Evolutionary conservation across 129 eudicot genomes (phyloP), one percentile per base, ranked within the genome.

Genomic region (Rutidosis leptorrhynchoides): DNA sequence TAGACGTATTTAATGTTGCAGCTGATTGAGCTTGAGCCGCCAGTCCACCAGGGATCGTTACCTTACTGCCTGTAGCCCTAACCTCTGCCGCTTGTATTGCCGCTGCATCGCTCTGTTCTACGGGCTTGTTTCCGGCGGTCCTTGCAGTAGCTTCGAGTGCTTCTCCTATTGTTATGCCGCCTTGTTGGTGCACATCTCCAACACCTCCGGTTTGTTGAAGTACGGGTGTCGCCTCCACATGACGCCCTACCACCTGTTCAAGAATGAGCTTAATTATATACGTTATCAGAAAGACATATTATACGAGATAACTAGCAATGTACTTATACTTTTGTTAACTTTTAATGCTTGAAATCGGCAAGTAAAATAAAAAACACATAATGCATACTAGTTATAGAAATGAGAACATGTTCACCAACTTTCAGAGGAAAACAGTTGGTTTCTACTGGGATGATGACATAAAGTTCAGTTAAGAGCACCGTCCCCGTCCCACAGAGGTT

Each of bases 21-120:
- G 96, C 96, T 21, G 96, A 79, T 40, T 85, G 98, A 43, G 96
- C 96, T 3, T 77, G 76, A 16, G 96, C 84, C 0, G 88, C 94
- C 6, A 87, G 68, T 14, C 96, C 94, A 5, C 88, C 94, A 0
- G 90, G 83, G 24, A 73, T 65, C 2, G 83, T 22, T 29, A 55
- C 58, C n/a, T 30, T 79, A 6, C 74, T 65, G 3, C 97, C 95
- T 0, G 85, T 87, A 2, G 95, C 97, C 64, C 95, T 65, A 2
- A 75, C 76, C 69, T 84, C 97, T 0, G 87, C 90, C 3, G 92
- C 97, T 37, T 78, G 92, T 48, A 90, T 87, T 0, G 95, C 97
- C 1, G 89, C 87, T 0, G 90, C 90, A 49, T 91, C 97, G 35
- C 90, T 81, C 27, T 71, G 85, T 14, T 87, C 96, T 49, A 91